These are phyloP conservation scores for Salvia miltiorrhiza DNA, from an alignment of 257 asterid genomes.

Conservation along the genomic window DNA sequence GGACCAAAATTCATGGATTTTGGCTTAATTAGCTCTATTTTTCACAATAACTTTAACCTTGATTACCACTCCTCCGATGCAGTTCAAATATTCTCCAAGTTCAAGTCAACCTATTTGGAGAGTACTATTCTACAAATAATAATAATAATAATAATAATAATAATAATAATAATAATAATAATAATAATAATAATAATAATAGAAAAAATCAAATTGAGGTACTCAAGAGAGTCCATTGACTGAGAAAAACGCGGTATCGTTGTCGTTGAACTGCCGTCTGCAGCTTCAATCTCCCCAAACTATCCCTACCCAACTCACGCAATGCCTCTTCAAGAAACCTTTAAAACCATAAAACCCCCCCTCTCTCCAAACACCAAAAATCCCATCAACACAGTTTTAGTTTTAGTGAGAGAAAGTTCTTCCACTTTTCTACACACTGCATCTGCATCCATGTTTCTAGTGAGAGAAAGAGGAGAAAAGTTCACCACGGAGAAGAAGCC, in stretches of 20 bases:
- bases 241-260: slow-evolving; percentile 19
- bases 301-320: neutral
- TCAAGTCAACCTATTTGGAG: no score
- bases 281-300: neutral
- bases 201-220: neutral
- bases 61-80: no score
- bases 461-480: neutral
- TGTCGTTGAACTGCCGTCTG: slow-evolving; percentile 1
- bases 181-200: neutral
- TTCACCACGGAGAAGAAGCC: slow-evolving; percentile 32
- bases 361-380: neutral
- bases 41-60: no score
- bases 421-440: neutral
- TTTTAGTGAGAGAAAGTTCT: neutral
- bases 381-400: neutral
- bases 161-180: neutral
- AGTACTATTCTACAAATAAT: no score
- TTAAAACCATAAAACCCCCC: neutral
- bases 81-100: no score
- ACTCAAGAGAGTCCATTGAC: neutral
- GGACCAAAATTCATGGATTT: no score
- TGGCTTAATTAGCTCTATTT: no score
- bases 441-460: neutral
- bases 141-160: no score
- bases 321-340: slow-evolving; percentile 27